phyloP scores from a whole-genome alignment of 768 basidiomycete genomes.

The Agaricus subrufescens region DNA sequence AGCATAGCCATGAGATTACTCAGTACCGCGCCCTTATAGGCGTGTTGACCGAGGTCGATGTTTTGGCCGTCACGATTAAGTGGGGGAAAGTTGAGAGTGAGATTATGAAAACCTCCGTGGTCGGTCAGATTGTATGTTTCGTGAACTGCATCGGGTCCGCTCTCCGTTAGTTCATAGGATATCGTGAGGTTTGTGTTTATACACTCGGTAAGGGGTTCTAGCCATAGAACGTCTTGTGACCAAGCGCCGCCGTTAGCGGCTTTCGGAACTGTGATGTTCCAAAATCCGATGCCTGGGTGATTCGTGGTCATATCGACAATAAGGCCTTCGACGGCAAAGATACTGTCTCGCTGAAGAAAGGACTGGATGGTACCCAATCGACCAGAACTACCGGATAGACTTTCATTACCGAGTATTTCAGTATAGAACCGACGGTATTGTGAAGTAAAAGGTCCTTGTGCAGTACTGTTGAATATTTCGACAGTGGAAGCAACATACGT shows the following conservation, averaged over 20 bases:
- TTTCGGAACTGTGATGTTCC: neutral
- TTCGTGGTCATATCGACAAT: neutral
- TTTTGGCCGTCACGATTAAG: constrained; percentile 15
- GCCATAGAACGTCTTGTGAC: constrained; percentile 3
- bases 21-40: constrained; percentile 16
- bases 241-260: neutral
- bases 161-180: neutral
- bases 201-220: constrained; percentile 1
- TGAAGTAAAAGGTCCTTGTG: neutral
- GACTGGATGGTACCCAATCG: neutral
- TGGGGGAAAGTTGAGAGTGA: constrained; percentile 7
- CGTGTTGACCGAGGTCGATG: constrained; percentile 13
- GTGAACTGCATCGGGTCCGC: neutral
- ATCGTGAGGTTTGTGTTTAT: neutral
- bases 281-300: constrained; percentile 3
- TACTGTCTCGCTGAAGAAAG: neutral
- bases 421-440: neutral
- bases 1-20: constrained; percentile 14
- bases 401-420: neutral
- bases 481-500: neutral
- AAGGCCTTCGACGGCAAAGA: neutral
- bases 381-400: neutral
- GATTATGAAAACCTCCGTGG: neutral
- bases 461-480: neutral
- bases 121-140: neutral